phyloP scores from a whole-genome alignment of 2,329 filamentous ascomycete genomes.

The Cercospora canescens region DNA sequence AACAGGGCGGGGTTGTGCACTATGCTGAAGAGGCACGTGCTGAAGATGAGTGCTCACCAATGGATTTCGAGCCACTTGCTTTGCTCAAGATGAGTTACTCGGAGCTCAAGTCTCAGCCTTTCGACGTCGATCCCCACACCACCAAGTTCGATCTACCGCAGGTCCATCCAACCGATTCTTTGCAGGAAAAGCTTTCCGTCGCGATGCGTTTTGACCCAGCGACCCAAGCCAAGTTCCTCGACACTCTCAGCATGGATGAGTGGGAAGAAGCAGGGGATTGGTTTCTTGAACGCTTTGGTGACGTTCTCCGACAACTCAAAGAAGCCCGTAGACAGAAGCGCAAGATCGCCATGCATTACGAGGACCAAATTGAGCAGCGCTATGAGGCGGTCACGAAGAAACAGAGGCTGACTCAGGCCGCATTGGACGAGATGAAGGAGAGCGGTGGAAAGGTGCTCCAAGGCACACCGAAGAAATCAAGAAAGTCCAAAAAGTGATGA shows the following conservation, averaged over 20 bases:
- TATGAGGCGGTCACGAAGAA: slow-evolving; percentile 53
- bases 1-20: background rate
- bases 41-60: background rate
- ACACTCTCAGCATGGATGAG: slow-evolving; percentile 52
- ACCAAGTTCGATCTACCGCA: slow-evolving; percentile 12
- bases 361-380: slow-evolving; percentile 56
- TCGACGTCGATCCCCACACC: slow-evolving; percentile 31
- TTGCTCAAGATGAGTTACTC: slow-evolving; percentile 31
- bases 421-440: slow-evolving; percentile 50
- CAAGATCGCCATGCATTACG: slow-evolving; percentile 54
- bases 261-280: slow-evolving; percentile 65
- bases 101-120: slow-evolving; percentile 30
- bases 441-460: slow-evolving; percentile 56
- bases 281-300: slow-evolving; percentile 57
- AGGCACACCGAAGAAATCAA: slow-evolving; percentile 42
- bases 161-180: slow-evolving; percentile 13
- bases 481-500: slow-evolving; percentile 23
- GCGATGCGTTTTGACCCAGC: slow-evolving; percentile 16
- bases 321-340: slow-evolving; percentile 55
- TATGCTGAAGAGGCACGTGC: background rate
- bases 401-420: slow-evolving; percentile 38
- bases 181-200: slow-evolving; percentile 27
- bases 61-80: slow-evolving; percentile 31
- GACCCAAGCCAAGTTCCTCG: slow-evolving; percentile 53
- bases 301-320: slow-evolving; percentile 54